Base-by-base conservation (phyloP, 2,329 filamentous ascomycete species). In the Sporothrix dimorphospora region DNA sequence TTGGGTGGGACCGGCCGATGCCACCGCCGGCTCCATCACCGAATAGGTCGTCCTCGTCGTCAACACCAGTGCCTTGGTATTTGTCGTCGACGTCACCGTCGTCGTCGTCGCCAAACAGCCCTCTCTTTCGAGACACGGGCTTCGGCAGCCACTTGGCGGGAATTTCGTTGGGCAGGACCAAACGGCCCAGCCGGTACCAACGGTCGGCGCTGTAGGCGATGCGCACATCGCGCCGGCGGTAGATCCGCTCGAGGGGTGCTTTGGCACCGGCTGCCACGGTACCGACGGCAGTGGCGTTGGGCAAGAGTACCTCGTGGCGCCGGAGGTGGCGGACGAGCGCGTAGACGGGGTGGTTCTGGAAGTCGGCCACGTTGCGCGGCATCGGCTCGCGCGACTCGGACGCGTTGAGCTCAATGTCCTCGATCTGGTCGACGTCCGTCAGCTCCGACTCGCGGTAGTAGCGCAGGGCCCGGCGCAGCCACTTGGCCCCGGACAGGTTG, bases 101-200 rank as follows among this genome's bases (percentile, higher is more conserved):
- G 2, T 71, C 77, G 14, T 81, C 80, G 8, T 81, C 80, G 57
- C 42, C 73, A 2, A 69, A 72, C 0, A 67, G 45, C 4, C 67
- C 69, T 14, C 57, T 40, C 71, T 78, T 76, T 63, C 78, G 76
- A 55, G 76, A 73, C 34, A 79, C 80, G 59, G 84, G 80, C 77
- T 87, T 86, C 0, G 86, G 83, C 1, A 93, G 82, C 78, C 91
- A 91, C 79, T 97, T 98, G 16, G 92, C 86, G 0, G 96, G 93
- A 71, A 96, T 91, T 79, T 97, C 93, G 16, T 91, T 89, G 0
- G 88, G 82, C 75, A 89, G 93, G 8, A 99, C 89, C 75, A 94
- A 91, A 34, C 94, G 87, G 0, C 96, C 96, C 73, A 95, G 82
- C 1, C 94, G 90, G 80, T 96, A 98, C 97, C 96, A 99, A 75